These are phyloP conservation scores for Globisporangium middletonii DNA, from an alignment of 352 stramenopile genomes.

Conservation along the genomic window DNA sequence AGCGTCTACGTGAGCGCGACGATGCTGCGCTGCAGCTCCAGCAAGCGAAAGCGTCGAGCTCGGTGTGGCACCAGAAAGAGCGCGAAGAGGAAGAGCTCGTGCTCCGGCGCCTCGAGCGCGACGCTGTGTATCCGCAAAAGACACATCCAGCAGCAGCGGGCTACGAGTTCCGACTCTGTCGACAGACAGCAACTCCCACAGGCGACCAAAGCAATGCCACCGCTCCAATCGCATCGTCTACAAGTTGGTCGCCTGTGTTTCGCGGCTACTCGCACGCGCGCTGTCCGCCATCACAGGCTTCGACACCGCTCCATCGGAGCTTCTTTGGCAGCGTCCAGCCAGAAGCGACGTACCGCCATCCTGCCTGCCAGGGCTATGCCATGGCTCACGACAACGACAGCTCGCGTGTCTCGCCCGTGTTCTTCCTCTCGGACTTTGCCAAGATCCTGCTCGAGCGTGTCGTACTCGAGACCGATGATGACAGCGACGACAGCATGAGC, in stretches of 20 bases:
- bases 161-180: constrained; percentile 35
- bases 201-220: neutral
- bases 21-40: constrained; percentile 22
- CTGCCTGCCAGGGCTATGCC: constrained; percentile 47
- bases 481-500: constrained; percentile 11
- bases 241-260: constrained; percentile 44
- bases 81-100: constrained; percentile 62
- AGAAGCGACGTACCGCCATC: constrained; percentile 37
- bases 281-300: constrained; percentile 30
- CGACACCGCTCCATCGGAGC: constrained; percentile 9
- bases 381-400: constrained; percentile 40
- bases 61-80: constrained; percentile 38
- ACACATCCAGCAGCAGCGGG: constrained; percentile 44
- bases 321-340: constrained; percentile 1
- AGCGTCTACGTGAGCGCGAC: constrained; percentile 27
- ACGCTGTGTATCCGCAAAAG: constrained; percentile 46
- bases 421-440: constrained; percentile 49
- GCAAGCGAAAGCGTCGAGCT: constrained; percentile 20
- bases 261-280: constrained; percentile 38
- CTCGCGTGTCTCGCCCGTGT: constrained; percentile 48
- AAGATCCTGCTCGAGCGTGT: constrained; percentile 58
- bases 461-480: constrained; percentile 28
- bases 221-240: neutral
- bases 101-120: constrained; percentile 51
- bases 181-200: neutral